A percentile compares a stretch with the other conserved stretches of the same genome.
These are phyloP conservation scores for Ustilago shanxiensis DNA, from an alignment of 1,284 basidiomycete species.

Conservation along the genomic window DNA sequence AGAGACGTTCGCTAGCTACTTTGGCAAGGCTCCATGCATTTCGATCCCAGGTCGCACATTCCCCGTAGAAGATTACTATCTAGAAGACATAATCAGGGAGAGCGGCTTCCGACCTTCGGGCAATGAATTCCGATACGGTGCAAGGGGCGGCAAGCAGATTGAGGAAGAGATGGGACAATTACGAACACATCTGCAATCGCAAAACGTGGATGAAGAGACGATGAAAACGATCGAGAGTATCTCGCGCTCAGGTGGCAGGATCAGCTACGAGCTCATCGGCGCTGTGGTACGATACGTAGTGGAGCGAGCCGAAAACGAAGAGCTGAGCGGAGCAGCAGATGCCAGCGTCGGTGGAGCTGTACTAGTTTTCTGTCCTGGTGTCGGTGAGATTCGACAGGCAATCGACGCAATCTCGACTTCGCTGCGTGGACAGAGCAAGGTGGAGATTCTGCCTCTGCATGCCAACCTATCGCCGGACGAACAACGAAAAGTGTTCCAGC, in stretches of 20 bases:
- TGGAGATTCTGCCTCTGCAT: slow-evolving; percentile 84
- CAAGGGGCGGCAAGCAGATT: slow-evolving; percentile 51
- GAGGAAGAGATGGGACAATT: slow-evolving; percentile 72
- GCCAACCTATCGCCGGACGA: slow-evolving; percentile 88
- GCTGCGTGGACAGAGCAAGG: slow-evolving; percentile 69
- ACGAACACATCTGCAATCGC: slow-evolving; percentile 73
- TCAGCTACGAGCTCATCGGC: slow-evolving; percentile 84
- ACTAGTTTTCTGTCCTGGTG: slow-evolving; percentile 87
- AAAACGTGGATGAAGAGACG: slow-evolving; percentile 75
- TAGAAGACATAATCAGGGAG: slow-evolving; percentile 62
- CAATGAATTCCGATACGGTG: slow-evolving; percentile 52
- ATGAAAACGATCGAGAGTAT: slow-evolving; percentile 77
- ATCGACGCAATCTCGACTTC: slow-evolving; percentile 77
- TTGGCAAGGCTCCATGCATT: slow-evolving; percentile 79
- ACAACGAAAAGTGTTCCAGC: slow-evolving; percentile 82
- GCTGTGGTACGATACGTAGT: slow-evolving; percentile 78
- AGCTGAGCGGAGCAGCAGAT: slow-evolving; percentile 71
- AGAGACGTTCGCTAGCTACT: slow-evolving; percentile 55
- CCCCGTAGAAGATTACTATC: slow-evolving; percentile 66
- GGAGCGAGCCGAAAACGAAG: slow-evolving; percentile 73
- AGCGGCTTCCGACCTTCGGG: slow-evolving; percentile 67
- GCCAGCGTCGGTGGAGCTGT: slow-evolving; percentile 73
- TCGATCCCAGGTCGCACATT: slow-evolving; percentile 79
- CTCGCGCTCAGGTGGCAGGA: slow-evolving; percentile 75
- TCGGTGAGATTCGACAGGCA: slow-evolving; percentile 74